Conservation (phyloP, 768 basidiomycete genomes). For the Trametes cubensis region DNA sequence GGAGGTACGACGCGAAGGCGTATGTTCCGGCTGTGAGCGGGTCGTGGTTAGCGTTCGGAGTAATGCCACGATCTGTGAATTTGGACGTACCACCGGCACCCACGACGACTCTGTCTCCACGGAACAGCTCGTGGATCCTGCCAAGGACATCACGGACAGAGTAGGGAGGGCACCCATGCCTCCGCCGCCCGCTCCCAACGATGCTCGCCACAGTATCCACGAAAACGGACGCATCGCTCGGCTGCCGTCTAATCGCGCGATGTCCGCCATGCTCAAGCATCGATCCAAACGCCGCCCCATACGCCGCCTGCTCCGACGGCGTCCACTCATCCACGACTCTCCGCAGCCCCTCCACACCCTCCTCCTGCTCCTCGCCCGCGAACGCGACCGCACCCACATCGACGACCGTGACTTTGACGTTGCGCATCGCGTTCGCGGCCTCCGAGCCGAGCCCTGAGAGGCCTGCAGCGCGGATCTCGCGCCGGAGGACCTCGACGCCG, state of each 20-base stretch:
- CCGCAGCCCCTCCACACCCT: conserved; percentile 39
- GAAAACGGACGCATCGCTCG: conserved; percentile 59
- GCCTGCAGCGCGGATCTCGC: conserved; percentile 66
- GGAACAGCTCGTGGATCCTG: conserved; percentile 55
- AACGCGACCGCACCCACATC: conserved; percentile 67
- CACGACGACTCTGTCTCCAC: conserved; percentile 69
- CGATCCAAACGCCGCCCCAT: conserved; percentile 68
- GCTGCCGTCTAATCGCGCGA: conserved; percentile 51
- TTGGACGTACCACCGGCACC: conserved; percentile 74
- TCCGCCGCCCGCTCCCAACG: conserved; percentile 57
- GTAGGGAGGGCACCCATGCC: conserved; percentile 11
- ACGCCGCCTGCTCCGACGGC: conserved; percentile 69
- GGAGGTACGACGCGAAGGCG: conserved; percentile 68
- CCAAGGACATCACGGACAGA: conserved; percentile 46
- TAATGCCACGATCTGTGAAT: not conserved
- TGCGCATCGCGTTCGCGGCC: conserved; percentile 59
- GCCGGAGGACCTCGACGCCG: conserved; percentile 70
- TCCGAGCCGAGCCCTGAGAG: conserved; percentile 56
- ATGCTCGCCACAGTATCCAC: conserved; percentile 60
- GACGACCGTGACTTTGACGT: conserved; percentile 68
- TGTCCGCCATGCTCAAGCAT: conserved; percentile 44
- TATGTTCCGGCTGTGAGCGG: conserved; percentile 64
- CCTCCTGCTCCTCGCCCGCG: conserved; percentile 14
- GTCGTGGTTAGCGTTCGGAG: not conserved
- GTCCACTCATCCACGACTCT: conserved; percentile 69